Base-by-base conservation (phyloP, 495 filamentous ascomycete species). In the Podospora sp. region DNA sequence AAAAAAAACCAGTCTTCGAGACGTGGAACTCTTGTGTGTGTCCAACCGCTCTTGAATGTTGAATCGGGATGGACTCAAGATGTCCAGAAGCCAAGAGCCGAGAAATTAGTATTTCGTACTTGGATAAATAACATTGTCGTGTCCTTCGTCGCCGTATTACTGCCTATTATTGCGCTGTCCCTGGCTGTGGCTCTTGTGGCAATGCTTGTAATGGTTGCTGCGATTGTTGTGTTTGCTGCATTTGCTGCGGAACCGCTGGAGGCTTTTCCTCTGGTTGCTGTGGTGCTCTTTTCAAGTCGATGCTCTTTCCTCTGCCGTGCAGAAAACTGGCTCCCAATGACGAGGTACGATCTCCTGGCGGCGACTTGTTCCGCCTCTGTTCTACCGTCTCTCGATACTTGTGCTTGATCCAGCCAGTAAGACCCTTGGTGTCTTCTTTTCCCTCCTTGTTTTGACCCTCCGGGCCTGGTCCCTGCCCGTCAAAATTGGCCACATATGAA, bases 391-490 rank as follows among this genome's bases (percentile, higher is more conserved):
- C 91, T 20, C 89, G 85, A 50, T 95, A 87, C 78, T 95, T 96
- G 68, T 88, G 89, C 73, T 91, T 91, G 69, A 97, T 86, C 86
- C 94, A 96, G 18, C 87, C 89, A 58, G 96, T 84, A 6, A 92
- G 83, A n/a, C 91, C 90, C 68, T 87, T 91, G 68, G 84, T 83
- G 36, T 84, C 81, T 71, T 86, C 77, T 81, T 84, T 70, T 76
- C 80, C 74, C 75, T 85, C 76, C 81, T 84, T 72, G 78, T 80
- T 72, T 73, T 80, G 65, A 60, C 70, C 67, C 66, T 81, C 77
- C 70, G 73, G 71, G 67, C 79, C 77, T 70, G 73, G 71, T 67
- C 79, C 53, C 74, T 79, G 71, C 2, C 73, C 73, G 12, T 79
- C 78, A 60, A 70, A 27, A 18, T 11, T 9, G 61, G 69, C 36